A percentile compares a stretch with the other conserved stretches of the same genome.
Evolutionary conservation across 495 filamentous ascomycete species (phyloP).

Genomic region (Saxophila tyrrhenica): DNA sequence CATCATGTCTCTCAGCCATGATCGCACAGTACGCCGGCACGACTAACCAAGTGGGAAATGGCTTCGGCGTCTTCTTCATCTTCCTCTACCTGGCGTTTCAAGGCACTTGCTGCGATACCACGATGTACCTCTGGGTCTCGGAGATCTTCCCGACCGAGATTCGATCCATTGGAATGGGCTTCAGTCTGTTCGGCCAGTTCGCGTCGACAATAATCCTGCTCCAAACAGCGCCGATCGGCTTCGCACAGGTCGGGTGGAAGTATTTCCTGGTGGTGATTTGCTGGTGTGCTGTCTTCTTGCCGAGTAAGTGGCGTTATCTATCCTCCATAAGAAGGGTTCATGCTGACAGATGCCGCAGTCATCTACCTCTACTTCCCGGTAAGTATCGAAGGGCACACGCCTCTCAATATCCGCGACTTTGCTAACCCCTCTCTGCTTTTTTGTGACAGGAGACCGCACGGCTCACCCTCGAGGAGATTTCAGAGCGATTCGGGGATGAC

Average conservation of each 20-base stretch:
- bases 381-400: too few relatives aligned
- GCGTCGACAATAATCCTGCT: slow-evolving; percentile 6
- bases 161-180: slow-evolving; percentile 12
- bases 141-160: slow-evolving; percentile 20
- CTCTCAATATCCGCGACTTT: too few relatives aligned
- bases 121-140: slow-evolving; percentile 17
- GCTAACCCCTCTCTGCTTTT: too few relatives aligned
- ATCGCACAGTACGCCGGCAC: slow-evolving; percentile 17
- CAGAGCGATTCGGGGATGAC: slow-evolving; percentile 11
- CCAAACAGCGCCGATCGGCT: slow-evolving; percentile 11
- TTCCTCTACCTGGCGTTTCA: slow-evolving; percentile 19
- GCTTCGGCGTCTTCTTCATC: slow-evolving; percentile 19
- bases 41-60: slow-evolving; percentile 11
- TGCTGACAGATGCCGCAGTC: too few relatives aligned
- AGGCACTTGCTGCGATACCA: slow-evolving; percentile 17
- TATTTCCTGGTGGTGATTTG: slow-evolving; percentile 9
- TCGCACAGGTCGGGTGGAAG: slow-evolving; percentile 13
- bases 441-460: slow-evolving; percentile 11
- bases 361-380: neutral
- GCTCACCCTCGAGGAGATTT: slow-evolving; percentile 12
- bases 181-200: slow-evolving; percentile 14
- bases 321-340: too few relatives aligned
- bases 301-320: slow-evolving; percentile 12
- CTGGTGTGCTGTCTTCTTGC: slow-evolving; percentile 9
- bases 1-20: slow-evolving; percentile 10